Evolutionary conservation across 73 alveolate genomes (phyloP).

Genomic region (Paraurostyla sp.): DNA sequence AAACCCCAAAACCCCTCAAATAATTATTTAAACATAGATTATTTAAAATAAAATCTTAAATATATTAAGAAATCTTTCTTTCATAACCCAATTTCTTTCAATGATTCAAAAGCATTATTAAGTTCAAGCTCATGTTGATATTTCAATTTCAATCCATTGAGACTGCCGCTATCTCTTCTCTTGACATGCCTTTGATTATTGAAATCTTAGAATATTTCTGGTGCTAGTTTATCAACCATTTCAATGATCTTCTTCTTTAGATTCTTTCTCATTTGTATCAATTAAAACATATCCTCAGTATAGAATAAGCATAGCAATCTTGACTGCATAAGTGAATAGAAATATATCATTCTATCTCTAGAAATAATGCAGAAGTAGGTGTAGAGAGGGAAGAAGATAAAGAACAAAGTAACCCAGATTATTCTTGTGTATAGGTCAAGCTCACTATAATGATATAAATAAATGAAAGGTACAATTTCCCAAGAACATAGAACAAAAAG

Average conservation of each 20-base stretch:
- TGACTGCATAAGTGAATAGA: slow-evolving; percentile 61
- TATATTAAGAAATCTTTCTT: background rate
- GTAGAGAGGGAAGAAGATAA: slow-evolving; percentile 83
- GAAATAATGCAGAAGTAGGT: slow-evolving; percentile 78
- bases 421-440: background rate
- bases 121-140: slow-evolving; percentile 67
- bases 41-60: no score
- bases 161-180: slow-evolving; percentile 27
- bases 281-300: slow-evolving; percentile 59
- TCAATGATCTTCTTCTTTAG: slow-evolving; percentile 70
- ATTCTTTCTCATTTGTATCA: slow-evolving; percentile 73
- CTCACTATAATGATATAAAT: background rate
- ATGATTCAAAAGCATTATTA: slow-evolving; percentile 60
- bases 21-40: no score
- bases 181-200: slow-evolving; percentile 64
- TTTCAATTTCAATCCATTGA: background rate
- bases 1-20: no score
- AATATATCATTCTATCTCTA: slow-evolving; percentile 70
- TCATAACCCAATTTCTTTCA: slow-evolving; percentile 76
- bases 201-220: slow-evolving; percentile 70
- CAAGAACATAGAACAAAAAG: slow-evolving; percentile 45
- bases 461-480: slow-evolving; percentile 27
- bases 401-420: slow-evolving; percentile 52
- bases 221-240: slow-evolving; percentile 75
- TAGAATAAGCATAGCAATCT: slow-evolving; percentile 74